These are phyloP conservation scores for Sodiomyces alkalinus DNA, from an alignment of 2,329 filamentous ascomycete species.

Conservation along the genomic window DNA sequence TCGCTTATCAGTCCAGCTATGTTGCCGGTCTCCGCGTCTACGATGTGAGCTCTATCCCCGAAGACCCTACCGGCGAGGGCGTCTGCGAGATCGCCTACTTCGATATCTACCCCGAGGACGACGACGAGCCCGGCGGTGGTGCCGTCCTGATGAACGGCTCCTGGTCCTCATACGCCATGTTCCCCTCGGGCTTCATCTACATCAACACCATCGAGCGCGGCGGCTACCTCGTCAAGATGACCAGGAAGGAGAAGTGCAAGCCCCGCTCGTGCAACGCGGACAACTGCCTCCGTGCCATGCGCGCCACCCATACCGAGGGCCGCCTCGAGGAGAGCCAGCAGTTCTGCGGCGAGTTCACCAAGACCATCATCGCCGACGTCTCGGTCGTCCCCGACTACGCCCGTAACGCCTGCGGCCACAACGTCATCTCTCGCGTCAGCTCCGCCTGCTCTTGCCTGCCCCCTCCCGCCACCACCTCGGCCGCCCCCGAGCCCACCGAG, in stretches of 20 bases:
- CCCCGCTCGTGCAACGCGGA: conserved; percentile 18
- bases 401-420: conserved; percentile 3
- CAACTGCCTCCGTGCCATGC: conserved; percentile 30
- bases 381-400: conserved; percentile 6
- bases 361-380: conserved; percentile 6
- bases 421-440: conserved; percentile 6
- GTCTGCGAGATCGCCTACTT: conserved; percentile 27
- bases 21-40: conserved; percentile 20
- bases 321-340: conserved; percentile 21
- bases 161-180: conserved; percentile 5
- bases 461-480: conserved; percentile 2
- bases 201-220: conserved; percentile 7
- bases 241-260: conserved; percentile 1
- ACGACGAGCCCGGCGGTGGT: conserved; percentile 6
- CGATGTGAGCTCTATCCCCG: conserved; percentile 13
- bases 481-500: conserved; percentile 1
- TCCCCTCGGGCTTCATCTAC: conserved; percentile 5
- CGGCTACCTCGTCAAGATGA: conserved; percentile 4
- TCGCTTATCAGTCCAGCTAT: conserved; percentile 28
- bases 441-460: conserved; percentile 7
- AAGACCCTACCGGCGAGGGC: conserved; percentile 17
- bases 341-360: conserved; percentile 8
- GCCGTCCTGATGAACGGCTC: conserved; percentile 2
- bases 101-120: conserved; percentile 22
- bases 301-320: conserved; percentile 20